These are phyloP conservation scores for Oryza glaberrima DNA, from an alignment of 176 grass and related monocot species.

Conservation along the genomic window DNA sequence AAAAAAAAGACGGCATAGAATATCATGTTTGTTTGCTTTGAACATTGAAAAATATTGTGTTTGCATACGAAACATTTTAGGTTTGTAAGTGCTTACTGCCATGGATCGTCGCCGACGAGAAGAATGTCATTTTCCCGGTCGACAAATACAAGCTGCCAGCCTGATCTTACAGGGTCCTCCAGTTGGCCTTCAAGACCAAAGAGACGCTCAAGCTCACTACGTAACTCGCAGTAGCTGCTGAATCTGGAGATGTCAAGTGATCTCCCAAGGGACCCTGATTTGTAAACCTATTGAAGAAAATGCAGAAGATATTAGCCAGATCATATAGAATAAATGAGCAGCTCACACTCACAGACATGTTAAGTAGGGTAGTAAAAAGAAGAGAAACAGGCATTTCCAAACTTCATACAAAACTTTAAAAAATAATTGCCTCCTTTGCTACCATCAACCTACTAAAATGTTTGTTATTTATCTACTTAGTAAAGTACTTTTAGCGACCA, in stretches of 20 bases:
- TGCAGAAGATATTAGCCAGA: not conserved
- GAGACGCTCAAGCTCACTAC: slow-evolving; percentile 80
- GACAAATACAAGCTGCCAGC: slow-evolving; percentile 99
- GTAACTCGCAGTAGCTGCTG: slow-evolving; percentile 80
- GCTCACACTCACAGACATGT: not conserved
- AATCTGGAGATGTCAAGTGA: slow-evolving; percentile 91
- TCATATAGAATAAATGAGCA: not conserved
- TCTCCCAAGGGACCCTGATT: slow-evolving; percentile 91
- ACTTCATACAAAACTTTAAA: not conserved
- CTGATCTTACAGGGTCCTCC: slow-evolving; percentile 97
- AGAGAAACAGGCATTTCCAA: not conserved
- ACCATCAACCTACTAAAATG: not conserved
- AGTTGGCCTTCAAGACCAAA: slow-evolving; percentile 97
- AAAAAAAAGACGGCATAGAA: slow-evolving; percentile 21
- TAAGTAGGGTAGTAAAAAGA: not conserved
- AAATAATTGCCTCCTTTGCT: not conserved
- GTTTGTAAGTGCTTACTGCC: slow-evolving; percentile 69
- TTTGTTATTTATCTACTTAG: not conserved
- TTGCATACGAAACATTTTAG: not conserved
- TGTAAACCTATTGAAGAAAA: slow-evolving; percentile 65
- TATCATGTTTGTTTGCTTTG: slow-evolving; percentile 24
- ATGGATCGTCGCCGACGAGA: slow-evolving; percentile 94
- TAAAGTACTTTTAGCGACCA: not conserved
- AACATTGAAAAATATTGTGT: not conserved
- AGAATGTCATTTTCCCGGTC: slow-evolving; percentile 95